Percentiles rank a stretch among this genome's conserved stretches.
Conservation (phyloP, 192 early-diverging fungal genomes). For the Coemansia interrupta region DNA sequence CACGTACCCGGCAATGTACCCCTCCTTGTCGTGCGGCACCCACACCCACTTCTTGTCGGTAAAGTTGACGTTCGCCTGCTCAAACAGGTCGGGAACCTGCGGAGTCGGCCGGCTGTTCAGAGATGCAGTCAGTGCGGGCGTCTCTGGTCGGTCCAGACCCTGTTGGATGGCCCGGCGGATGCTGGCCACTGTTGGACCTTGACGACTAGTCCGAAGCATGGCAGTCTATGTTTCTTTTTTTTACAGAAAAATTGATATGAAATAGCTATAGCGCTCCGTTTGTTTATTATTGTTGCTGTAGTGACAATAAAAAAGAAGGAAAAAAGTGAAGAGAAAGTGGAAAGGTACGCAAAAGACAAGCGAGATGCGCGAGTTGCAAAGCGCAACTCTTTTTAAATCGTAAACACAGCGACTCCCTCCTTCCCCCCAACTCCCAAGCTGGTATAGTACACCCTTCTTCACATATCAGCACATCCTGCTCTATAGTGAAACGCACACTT, state of each 20-base stretch:
- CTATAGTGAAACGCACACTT: no score
- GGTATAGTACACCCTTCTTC: no score
- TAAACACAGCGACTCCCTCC: neutral
- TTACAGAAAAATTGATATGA: neutral
- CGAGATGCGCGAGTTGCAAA: slow-evolving; percentile 3
- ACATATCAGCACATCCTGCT: no score
- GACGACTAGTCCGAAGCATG: slow-evolving; percentile 29
- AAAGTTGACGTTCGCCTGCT: slow-evolving; percentile 67
- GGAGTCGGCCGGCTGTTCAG: slow-evolving; percentile 40
- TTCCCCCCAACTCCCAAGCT: no score
- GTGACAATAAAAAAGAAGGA: neutral
- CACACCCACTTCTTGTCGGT: slow-evolving; percentile 97
- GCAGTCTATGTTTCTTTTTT: slow-evolving; percentile 1
- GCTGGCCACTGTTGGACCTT: slow-evolving; percentile 52
- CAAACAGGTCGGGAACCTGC: slow-evolving; percentile 48
- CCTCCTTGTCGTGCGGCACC: slow-evolving; percentile 89
- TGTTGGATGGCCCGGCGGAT: slow-evolving; percentile 53
- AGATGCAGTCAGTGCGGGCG: slow-evolving; percentile 29
- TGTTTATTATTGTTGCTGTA: neutral
- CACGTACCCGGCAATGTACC: slow-evolving; percentile 83
- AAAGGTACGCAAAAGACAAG: neutral
- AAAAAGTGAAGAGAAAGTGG: slow-evolving; percentile 10
- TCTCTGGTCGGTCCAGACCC: slow-evolving; percentile 46
- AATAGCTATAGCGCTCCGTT: no score
- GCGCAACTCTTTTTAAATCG: neutral